Base-by-base conservation (phyloP, 345 rosid genomes). In the Cardiospermum halicacabum region DNA sequence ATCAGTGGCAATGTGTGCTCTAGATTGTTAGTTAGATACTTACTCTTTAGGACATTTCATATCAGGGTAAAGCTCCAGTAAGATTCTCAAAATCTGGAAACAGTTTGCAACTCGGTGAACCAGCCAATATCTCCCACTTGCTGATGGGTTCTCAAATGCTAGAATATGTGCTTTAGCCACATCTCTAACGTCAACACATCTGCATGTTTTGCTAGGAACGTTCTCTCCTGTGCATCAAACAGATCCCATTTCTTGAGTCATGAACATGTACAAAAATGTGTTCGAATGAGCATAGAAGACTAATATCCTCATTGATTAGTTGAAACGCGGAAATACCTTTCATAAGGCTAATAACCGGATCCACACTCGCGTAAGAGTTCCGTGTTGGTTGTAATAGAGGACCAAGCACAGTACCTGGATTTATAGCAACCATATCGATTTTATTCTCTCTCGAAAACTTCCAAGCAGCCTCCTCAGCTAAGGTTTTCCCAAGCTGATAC, bases 391-490 rank as follows among this genome's bases (percentile, higher is more conserved):
- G 85, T 67, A 83, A 60, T 37, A 72, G 31, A 26, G 83, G 85
- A 51, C 83, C 85, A 4, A 78, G 36, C 12, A 74, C 67, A 32
- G 62, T 1, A 28, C 81, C 88, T 45, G 83, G 88, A 62, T 72
- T 68, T 16, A 83, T 13, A 10, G 62, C 43, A 5, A 81, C 80
- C 80, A 84, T 19, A 39, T 84, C 75, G 36, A 84, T 68, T 22
- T 66, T 70, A 18, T 77, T 76, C 55, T 81, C 77, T 68, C 72
- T 53, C 27, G 78, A n/a, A 60, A 74, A 76, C 54, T 73, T 58
- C 80, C 80, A 81, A n/a, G 83, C 82, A 56, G 77, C 80, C 60
- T 74, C 70, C 73, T 83, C 81, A 0, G 85, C 81, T 60, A 77
- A 64, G 11, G 67, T 78, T 63, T 84, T 81, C 53, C 80, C 47